These are phyloP conservation scores for Pseudogymnoascus sp. DNA, from an alignment of 2,329 filamentous ascomycete species.

Conservation along the genomic window DNA sequence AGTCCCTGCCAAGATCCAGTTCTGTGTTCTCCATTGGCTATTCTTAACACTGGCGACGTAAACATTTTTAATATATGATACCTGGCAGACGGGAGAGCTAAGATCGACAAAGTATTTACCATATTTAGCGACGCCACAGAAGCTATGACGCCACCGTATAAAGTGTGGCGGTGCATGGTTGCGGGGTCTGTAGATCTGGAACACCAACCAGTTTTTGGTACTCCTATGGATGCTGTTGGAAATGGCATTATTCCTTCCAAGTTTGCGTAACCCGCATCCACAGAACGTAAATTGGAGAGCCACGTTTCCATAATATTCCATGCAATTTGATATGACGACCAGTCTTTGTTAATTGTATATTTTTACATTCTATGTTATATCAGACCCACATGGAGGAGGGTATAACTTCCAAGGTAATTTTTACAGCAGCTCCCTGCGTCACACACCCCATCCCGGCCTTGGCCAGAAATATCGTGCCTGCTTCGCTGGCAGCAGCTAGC, in stretches of 20 bases:
- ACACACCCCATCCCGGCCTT: neutral
- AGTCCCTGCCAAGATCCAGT: neutral
- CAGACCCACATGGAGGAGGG: neutral
- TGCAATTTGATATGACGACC: constrained; percentile 1
- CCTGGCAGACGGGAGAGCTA: neutral
- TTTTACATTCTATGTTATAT: constrained; percentile 1
- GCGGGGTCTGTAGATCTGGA: neutral
- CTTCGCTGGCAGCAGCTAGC: neutral
- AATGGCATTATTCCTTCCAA: neutral
- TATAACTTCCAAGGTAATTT: constrained; percentile 4
- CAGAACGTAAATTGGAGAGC: neutral
- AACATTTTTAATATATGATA: constrained; percentile 5
- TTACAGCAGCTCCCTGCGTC: constrained; percentile 5
- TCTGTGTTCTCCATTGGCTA: neutral
- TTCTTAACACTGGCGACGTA: neutral
- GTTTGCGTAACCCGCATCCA: neutral
- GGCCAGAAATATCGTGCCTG: neutral
- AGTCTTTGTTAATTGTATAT: neutral
- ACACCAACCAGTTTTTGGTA: neutral
- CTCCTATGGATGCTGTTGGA: neutral
- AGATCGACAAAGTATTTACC: neutral
- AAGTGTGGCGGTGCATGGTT: constrained; percentile 1
- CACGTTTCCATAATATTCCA: constrained; percentile 1
- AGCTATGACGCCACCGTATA: constrained; percentile 3
- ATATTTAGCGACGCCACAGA: neutral